A percentile compares a stretch with the other conserved stretches of the same genome.
Evolutionary conservation across 2,329 filamentous ascomycete genomes (phyloP).

Genomic region (Cryphonectria radicalis): DNA sequence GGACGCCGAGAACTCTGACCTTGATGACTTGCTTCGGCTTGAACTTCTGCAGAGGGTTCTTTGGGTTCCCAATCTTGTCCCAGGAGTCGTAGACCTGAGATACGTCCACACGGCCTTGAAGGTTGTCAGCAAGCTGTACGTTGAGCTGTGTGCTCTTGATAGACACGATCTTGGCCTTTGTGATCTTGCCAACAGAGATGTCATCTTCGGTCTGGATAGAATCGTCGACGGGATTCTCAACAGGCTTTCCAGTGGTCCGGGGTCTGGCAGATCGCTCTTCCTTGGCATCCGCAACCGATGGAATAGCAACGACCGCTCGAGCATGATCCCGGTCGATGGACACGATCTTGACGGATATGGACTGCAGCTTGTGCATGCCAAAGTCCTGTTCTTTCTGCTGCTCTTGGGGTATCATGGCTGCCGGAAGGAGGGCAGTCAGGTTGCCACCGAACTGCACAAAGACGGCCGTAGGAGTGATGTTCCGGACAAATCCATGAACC

Average conservation of each 20-base stretch:
- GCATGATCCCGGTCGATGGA: constrained; percentile 72
- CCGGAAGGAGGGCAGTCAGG: constrained; percentile 79
- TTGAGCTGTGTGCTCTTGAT: constrained; percentile 93
- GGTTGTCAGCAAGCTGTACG: constrained; percentile 81
- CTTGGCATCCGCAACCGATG: constrained; percentile 51
- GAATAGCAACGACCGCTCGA: constrained; percentile 65
- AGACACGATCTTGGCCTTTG: constrained; percentile 78
- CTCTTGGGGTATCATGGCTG: constrained; percentile 75
- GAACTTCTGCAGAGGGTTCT: constrained; percentile 78
- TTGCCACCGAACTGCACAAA: constrained; percentile 88
- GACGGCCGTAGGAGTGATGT: constrained; percentile 78
- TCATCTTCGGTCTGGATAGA: constrained; percentile 70
- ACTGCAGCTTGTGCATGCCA: constrained; percentile 77
- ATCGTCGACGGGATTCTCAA: constrained; percentile 62
- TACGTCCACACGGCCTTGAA: constrained; percentile 91
- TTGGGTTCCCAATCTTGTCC: constrained; percentile 83
- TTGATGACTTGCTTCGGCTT: constrained; percentile 70
- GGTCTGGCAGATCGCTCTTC: constrained; percentile 43
- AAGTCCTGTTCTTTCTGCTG: constrained; percentile 72
- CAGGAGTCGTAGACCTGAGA: constrained; percentile 88
- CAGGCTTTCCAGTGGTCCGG: constrained; percentile 39
- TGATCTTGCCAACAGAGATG: constrained; percentile 71
- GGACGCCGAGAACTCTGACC: constrained; percentile 81
- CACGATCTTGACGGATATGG: constrained; percentile 72
- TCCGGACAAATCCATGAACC: constrained; percentile 80